These are phyloP conservation scores for Pythium guiyangense DNA, from an alignment of 352 stramenopile species.

Conservation along the genomic window DNA sequence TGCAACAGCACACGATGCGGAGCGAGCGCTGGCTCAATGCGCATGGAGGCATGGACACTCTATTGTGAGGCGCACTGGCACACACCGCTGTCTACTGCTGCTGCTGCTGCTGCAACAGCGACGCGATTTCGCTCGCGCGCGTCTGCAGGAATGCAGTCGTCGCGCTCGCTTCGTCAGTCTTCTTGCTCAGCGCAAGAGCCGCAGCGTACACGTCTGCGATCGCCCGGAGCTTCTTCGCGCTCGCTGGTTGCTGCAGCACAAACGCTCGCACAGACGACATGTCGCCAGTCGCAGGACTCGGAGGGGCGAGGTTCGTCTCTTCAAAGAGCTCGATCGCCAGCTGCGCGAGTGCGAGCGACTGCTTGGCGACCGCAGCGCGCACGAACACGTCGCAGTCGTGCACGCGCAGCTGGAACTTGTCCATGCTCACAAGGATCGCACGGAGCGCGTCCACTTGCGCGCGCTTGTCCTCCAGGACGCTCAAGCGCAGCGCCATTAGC, in stretches of 20 bases:
- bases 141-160: constrained; percentile 1
- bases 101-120: not conserved
- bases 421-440: constrained; percentile 12
- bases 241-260: constrained; percentile 14
- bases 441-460: constrained; percentile 9
- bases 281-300: not conserved
- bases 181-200: constrained; percentile 17
- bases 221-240: constrained; percentile 11
- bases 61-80: too few relatives aligned
- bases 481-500: constrained; percentile 18
- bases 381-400: constrained; percentile 21
- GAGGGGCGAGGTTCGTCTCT: constrained; percentile 6
- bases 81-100: not conserved
- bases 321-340: constrained; percentile 25
- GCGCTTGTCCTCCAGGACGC: constrained; percentile 3
- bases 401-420: constrained; percentile 19
- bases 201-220: constrained; percentile 20
- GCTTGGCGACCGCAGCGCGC: constrained; percentile 15
- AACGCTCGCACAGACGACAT: not conserved
- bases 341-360: constrained; percentile 13
- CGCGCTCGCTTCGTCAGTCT: constrained; percentile 1
- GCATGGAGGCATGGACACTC: too few relatives aligned
- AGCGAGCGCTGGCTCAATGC: too few relatives aligned
- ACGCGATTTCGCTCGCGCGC: not conserved
- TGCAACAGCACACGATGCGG: too few relatives aligned